Percentiles rank a stretch among this genome's conserved stretches.
Conservation (phyloP, 2,329 filamentous ascomycete species). For the Zarea fungicola region DNA sequence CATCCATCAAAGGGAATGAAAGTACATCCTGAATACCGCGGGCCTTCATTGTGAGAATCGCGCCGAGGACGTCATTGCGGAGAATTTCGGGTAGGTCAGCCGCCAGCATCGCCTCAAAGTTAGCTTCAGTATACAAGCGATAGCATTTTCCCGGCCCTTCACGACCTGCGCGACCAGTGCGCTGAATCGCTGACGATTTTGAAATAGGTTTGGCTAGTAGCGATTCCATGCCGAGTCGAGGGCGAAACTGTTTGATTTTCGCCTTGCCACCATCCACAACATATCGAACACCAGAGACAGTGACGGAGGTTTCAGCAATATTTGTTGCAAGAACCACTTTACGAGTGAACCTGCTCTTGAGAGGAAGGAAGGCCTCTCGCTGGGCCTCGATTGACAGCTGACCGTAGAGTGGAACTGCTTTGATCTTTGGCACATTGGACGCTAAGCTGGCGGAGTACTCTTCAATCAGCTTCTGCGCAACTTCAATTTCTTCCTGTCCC, state of each 20-base stretch:
- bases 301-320: conserved; percentile 97
- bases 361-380: conserved; percentile 75
- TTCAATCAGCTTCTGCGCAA: conserved; percentile 72
- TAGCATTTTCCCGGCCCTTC: conserved; percentile 89
- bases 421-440: conserved; percentile 66
- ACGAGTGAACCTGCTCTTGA: conserved; percentile 65
- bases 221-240: conserved; percentile 81
- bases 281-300: conserved; percentile 84
- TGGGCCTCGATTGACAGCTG: conserved; percentile 84
- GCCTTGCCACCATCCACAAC: conserved; percentile 92
- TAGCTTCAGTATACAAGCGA: conserved; percentile 77
- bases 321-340: conserved; percentile 94
- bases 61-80: conserved; percentile 79
- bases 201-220: conserved; percentile 87
- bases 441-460: conserved; percentile 70
- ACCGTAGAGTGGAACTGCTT: conserved; percentile 78
- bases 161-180: conserved; percentile 86
- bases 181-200: conserved; percentile 86
- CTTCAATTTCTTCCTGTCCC: conserved; percentile 89
- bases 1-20: conserved; percentile 79
- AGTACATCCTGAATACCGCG: conserved; percentile 78
- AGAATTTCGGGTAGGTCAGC: conserved; percentile 84
- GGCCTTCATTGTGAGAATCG: conserved; percentile 89
- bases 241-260: conserved; percentile 88
- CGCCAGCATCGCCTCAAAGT: conserved; percentile 65